Percentiles rank a stretch among this genome's conserved stretches.
phyloP scores from a whole-genome alignment of 108 stramenopile species.

The Discostella stelligeroides region DNA sequence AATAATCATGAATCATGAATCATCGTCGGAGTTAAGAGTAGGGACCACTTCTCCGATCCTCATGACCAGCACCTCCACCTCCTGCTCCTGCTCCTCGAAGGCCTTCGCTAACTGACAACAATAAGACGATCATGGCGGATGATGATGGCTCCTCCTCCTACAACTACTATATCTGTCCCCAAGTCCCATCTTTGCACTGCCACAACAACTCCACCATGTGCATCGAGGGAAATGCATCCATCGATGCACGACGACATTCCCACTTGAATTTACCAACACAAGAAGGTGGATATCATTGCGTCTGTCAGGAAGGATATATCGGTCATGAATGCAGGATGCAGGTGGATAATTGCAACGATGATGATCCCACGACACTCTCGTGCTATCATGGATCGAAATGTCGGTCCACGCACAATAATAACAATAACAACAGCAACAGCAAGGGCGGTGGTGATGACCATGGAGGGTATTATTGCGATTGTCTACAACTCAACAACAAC shows the following conservation, averaged over 20 bases:
- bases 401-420: not conserved
- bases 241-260: constrained; percentile 21
- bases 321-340: constrained; percentile 43
- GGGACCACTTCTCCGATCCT: too few species aligned
- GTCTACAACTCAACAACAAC: not conserved
- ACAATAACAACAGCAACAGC: not conserved
- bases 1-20: too few species aligned
- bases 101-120: too few species aligned
- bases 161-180: constrained; percentile 23
- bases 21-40: too few species aligned
- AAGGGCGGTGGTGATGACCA: not conserved
- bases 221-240: constrained; percentile 21
- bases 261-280: constrained; percentile 37
- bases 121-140: too few species aligned
- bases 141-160: not conserved
- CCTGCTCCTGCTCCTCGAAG: too few species aligned
- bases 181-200: constrained; percentile 39
- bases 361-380: not conserved
- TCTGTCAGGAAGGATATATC: constrained; percentile 30
- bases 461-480: constrained; percentile 19
- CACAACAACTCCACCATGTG: constrained; percentile 31
- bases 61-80: too few species aligned
- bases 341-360: constrained; percentile 19
- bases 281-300: constrained; percentile 42
- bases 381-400: constrained; percentile 14